phyloP scores from a whole-genome alignment of 371 early-diverging fungal species.

The Chytridium lagenaria region DNA sequence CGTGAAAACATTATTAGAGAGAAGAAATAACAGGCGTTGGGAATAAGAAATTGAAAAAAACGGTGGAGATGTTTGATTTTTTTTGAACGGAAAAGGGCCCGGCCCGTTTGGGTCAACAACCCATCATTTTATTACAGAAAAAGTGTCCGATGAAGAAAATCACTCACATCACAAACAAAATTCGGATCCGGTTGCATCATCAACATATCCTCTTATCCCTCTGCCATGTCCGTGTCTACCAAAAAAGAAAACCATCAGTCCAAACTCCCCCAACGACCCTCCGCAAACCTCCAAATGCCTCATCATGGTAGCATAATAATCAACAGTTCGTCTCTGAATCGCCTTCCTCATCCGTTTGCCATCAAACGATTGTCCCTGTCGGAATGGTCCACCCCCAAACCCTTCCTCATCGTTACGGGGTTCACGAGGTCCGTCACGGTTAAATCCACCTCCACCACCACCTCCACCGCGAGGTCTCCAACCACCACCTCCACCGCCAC shows the following conservation, averaged over 20 bases:
- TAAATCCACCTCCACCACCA: conserved; percentile 1
- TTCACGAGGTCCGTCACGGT: conserved; percentile 2
- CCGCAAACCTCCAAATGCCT: conserved; percentile 74
- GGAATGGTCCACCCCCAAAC: conserved; percentile 7
- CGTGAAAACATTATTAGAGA: not conserved
- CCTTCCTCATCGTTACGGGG: not conserved
- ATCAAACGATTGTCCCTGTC: conserved; percentile 57
- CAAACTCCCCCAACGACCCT: conserved; percentile 46
- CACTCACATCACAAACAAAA: conserved; percentile 83
- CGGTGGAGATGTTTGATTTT: too few relatives aligned
- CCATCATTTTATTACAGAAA: too few relatives aligned
- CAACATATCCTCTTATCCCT: conserved; percentile 67
- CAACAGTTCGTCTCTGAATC: conserved; percentile 93
- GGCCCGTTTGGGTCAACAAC: too few relatives aligned
- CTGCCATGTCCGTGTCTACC: conserved; percentile 64
- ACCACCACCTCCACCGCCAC: conserved; percentile 28
- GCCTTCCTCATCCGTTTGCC: conserved; percentile 96
- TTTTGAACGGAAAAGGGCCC: too few relatives aligned
- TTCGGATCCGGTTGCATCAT: conserved; percentile 84
- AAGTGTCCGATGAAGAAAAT: too few relatives aligned
- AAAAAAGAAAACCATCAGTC: conserved; percentile 19
- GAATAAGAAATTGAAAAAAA: too few relatives aligned
- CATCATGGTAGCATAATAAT: conserved; percentile 90
- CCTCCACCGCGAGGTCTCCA: conserved; percentile 28
- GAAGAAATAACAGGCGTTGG: not conserved